Evolutionary conservation across 257 asterid species (phyloP).

Genomic region (Salvia hispanica): DNA sequence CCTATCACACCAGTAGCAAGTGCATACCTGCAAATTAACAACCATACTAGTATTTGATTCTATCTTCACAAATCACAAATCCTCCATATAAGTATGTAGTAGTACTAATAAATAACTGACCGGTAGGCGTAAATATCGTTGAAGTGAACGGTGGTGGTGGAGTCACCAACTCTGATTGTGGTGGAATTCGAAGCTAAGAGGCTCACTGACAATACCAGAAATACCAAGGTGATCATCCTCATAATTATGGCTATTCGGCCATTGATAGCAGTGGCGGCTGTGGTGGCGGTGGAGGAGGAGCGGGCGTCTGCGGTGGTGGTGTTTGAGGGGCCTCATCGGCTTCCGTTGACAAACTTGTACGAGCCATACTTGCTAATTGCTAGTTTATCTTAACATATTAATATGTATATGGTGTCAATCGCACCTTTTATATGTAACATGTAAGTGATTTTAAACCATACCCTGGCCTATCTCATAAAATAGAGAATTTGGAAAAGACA

Average conservation of each 20-base stretch:
- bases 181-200: conserved; percentile 28
- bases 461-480: too few relatives aligned
- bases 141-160: conserved; percentile 14
- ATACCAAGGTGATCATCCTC: conserved; percentile 25
- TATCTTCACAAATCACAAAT: too few relatives aligned
- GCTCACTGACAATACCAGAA: conserved; percentile 22
- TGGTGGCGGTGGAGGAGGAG: not conserved
- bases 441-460: too few relatives aligned
- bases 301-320: not conserved
- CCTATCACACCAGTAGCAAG: conserved; percentile 28
- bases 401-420: not conserved
- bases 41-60: too few relatives aligned
- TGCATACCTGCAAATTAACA: conserved; percentile 19
- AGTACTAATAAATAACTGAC: not conserved
- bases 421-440: not conserved
- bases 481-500: too few relatives aligned
- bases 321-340: conserved; percentile 7
- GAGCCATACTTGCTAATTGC: conserved; percentile 2
- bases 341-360: conserved; percentile 6
- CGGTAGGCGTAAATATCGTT: conserved; percentile 28
- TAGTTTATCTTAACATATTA: not conserved
- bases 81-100: too few relatives aligned
- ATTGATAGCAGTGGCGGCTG: not conserved
- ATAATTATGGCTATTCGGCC: conserved; percentile 8
- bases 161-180: not conserved